phyloP scores from a whole-genome alignment of 352 stramenopile species.

The Globisporangium camurandrum region DNA sequence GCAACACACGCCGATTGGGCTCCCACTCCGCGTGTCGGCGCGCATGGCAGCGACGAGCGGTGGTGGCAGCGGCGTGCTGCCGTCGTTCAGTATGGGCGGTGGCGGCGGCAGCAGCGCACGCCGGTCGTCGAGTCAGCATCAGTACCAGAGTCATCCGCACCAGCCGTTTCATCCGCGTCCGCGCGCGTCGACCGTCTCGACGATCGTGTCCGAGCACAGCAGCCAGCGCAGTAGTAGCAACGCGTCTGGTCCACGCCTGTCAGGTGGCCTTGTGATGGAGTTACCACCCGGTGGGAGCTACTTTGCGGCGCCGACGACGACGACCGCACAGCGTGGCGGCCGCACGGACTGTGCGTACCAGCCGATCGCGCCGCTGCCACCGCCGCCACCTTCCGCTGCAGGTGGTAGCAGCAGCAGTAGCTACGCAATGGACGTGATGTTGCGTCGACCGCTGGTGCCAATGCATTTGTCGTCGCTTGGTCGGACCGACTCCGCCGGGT shows the following conservation, averaged over 20 bases:
- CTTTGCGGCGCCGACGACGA: too few species aligned
- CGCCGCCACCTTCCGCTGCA: too few species aligned
- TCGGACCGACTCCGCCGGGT: slow-evolving; percentile 19
- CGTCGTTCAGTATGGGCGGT: too few species aligned
- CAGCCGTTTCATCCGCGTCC: too few species aligned
- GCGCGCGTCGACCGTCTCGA: slow-evolving; percentile 4
- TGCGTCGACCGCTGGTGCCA: slow-evolving; percentile 25
- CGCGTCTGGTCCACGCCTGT: slow-evolving; percentile 26
- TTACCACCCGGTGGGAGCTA: slow-evolving; percentile 15
- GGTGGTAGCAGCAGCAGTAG: too few species aligned
- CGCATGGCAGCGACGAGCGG: slow-evolving; percentile 5
- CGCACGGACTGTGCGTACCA: not conserved
- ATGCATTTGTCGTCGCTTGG: slow-evolving; percentile 18
- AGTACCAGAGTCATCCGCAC: too few species aligned
- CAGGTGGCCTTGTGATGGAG: slow-evolving; percentile 40
- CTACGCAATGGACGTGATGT: slow-evolving; percentile 7
- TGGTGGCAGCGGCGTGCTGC: not conserved
- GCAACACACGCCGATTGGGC: slow-evolving; percentile 4
- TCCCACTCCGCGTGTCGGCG: slow-evolving; percentile 9
- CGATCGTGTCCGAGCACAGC: not conserved
- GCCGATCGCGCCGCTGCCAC: slow-evolving; percentile 14
- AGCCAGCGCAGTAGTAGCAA: too few species aligned
- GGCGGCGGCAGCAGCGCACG: not conserved
- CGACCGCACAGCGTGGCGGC: slow-evolving; percentile 1
- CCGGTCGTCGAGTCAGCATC: too few species aligned